Conservation (phyloP, 2,329 filamentous ascomycete genomes). For the Epichloe aotearoae region DNA sequence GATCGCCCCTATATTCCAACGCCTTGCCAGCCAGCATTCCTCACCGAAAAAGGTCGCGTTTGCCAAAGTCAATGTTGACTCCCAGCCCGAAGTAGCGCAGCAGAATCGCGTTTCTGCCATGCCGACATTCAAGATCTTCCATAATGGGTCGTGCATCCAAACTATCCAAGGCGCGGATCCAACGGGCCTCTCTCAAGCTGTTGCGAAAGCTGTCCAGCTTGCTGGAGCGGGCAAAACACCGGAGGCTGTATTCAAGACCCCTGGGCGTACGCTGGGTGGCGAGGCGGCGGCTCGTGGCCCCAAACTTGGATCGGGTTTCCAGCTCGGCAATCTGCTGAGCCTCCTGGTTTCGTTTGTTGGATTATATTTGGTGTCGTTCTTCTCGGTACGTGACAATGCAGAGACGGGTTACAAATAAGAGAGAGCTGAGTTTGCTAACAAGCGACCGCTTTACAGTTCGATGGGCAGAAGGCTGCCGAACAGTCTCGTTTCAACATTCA, state of each 20-base stretch:
- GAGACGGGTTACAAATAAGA: neutral
- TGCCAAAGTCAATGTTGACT: constrained; percentile 13
- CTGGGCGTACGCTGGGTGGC: constrained; percentile 45
- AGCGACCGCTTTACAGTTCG: constrained; percentile 29
- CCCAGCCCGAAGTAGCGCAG: constrained; percentile 29
- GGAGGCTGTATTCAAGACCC: constrained; percentile 34
- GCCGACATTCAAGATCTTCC: constrained; percentile 91
- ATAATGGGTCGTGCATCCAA: constrained; percentile 57
- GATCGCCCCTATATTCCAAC: constrained; percentile 40
- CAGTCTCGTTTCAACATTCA: constrained; percentile 45
- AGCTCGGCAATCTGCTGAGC: constrained; percentile 33
- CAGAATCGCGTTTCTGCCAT: constrained; percentile 72
- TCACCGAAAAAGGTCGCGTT: constrained; percentile 12
- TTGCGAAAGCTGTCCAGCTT: constrained; percentile 55
- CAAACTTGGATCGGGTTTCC: constrained; percentile 13
- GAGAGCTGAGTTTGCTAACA: constrained; percentile 12
- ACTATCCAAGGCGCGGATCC: constrained; percentile 75
- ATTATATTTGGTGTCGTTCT: constrained; percentile 47
- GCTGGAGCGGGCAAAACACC: constrained; percentile 27
- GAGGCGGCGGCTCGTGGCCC: constrained; percentile 10
- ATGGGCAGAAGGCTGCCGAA: constrained; percentile 48
- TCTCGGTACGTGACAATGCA: constrained; percentile 34
- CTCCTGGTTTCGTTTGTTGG: constrained; percentile 42
- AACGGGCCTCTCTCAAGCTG: constrained; percentile 58
- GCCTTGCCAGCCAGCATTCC: constrained; percentile 20